Base-by-base conservation (phyloP, 1,284 basidiomycete genomes). In the Rhodotorula sp. region DNA sequence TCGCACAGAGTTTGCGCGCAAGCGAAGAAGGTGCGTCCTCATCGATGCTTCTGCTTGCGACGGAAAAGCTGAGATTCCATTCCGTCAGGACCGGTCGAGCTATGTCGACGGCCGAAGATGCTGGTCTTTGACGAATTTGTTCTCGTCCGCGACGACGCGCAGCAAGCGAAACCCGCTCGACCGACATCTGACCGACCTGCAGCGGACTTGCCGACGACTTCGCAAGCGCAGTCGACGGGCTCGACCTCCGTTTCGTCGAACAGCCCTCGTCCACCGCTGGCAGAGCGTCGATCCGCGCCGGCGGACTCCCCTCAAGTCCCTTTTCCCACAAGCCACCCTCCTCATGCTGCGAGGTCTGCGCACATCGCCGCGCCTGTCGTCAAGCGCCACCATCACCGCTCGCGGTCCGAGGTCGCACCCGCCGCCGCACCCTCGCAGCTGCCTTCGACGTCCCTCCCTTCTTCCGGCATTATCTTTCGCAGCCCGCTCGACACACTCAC, bases 71-170 rank as follows among this genome's bases (percentile, higher is more conserved):
- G 49, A 46, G 27, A 9, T 4, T 16, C 7, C n/a, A 50, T 3
- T 7, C 56, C 14, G 58, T 25, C 70, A 90, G 91, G 91, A 23
- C 91, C 92, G 13, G 82, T 94, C 72, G 92, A 94, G 78, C 83
- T 94, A 34, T 93, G 91, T 10, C 86, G 92, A 23, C 83, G 91
- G 69, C 87, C 86, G 67, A 92, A 88, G 79, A 87, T 89, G 17
- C 84, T 91, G 42, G 90, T 94, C 19, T 91, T 90, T 89, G 89
- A 91, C 76, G 92, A 93, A 71, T 89, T 91, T 74, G 82, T 90
- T n/a, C 89, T 91, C 80, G 81, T 91, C n/a, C 81, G 86, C 48
- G 89, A 89, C 74, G 88, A 90, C 69, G 80, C 82, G 27, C 77
- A 27, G 3, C 46, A 23, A 7, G 9, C 45, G 14, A 34, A 27